Evolutionary conservation across 2,329 filamentous ascomycete species (phyloP), one percentile per base, ranked within the genome.

Genomic region (Aspergillus costaricaensis): DNA sequence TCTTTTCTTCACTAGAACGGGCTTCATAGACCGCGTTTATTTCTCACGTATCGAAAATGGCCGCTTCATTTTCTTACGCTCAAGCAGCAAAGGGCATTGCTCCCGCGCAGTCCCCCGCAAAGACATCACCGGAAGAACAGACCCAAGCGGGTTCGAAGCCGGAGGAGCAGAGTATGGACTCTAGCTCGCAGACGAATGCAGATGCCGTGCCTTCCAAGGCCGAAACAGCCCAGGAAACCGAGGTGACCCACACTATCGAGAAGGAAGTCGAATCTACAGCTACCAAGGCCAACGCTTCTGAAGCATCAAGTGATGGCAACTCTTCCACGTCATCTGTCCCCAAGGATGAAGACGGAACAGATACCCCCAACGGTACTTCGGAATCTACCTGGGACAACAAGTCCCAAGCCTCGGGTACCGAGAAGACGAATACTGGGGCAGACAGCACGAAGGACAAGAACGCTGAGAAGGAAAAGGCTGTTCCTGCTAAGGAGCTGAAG

Each of bases 81-180:
- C 92, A 96, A 84, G 94, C 94, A 73, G 94, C 94, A 62, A 95
- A 95, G 78, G 92, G 93, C 72, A 85, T 89, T 70, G 80, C 85
- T 58, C 73, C 82, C 54, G 77, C 80, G 61, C 70, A 78, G 59
- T 73, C 77, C 49, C 71, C 79, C 27, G 79, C 76, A 68, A 83
- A 83, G 70, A 55, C 70, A 21, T 63, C 63, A 32, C 63, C 73
- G 10, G 41, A 44, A 63, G 72, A 74, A 25, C 66, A 69, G 48
- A 69, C 66, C 55, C 72, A 68, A 53, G 63, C 68, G 58, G 65
- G 70, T 19, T 65, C 71, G 44, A 71, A 73, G 52, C 61, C 67
- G 19, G 72, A 74, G 47, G 73, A 76, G 60, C 66, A 70, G 50
- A 66, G 63, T 61, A 61, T 70, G 65, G 61, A 68, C 68, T 62